Base-by-base conservation (phyloP, 805 yeast genomes). In the Candida piceae region DNA sequence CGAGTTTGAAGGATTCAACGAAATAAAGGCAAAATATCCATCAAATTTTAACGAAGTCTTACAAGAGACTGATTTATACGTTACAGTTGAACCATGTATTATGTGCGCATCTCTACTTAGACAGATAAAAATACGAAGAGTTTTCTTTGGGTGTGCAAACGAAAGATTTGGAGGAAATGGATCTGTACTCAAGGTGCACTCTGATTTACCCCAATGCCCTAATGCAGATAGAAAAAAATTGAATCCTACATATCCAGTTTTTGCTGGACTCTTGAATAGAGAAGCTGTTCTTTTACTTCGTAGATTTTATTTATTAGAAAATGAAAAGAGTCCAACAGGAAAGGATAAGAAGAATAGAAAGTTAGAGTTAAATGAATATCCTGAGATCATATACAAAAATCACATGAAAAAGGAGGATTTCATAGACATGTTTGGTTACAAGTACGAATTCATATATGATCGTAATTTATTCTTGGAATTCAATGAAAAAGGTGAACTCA, bases 161-260 rank as follows among this genome's bases (percentile, higher is more conserved):
- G 97, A 90, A 44, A 63, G 97, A 31, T 93, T 93, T 63, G 98
- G 98, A 0, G 97, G 98, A 0, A 89, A 89, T 57, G 97, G 97
- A 1, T 80, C 95, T 0, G 93, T 90, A 2, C 59, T 87, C 20
- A 62, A 69, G 9, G 69, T 86, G 1, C 74, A 80, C 46, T 50
- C 57, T 3, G 84, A 77, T 38, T 36, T 39, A 5, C 52, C 57
- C 3, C 20, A 16, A 6, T 35, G 32, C 3, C 27, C 26, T 1
- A 19, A 19, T 4, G 20, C 16, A 5, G 32, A 29, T 16, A 31
- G 39, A 12, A 36, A 47, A 4, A 43, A 44, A 2, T 47, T 44
- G 40, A 40, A 63, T 35, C 38, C 60, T 38, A 17, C 54, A 42
- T 84, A 84, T 53, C 45, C 52, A 1, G 76, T 83, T 2, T 72